Evolutionary conservation across 495 filamentous ascomycete genomes (phyloP).

Genomic region (Bombardia bombarda): DNA sequence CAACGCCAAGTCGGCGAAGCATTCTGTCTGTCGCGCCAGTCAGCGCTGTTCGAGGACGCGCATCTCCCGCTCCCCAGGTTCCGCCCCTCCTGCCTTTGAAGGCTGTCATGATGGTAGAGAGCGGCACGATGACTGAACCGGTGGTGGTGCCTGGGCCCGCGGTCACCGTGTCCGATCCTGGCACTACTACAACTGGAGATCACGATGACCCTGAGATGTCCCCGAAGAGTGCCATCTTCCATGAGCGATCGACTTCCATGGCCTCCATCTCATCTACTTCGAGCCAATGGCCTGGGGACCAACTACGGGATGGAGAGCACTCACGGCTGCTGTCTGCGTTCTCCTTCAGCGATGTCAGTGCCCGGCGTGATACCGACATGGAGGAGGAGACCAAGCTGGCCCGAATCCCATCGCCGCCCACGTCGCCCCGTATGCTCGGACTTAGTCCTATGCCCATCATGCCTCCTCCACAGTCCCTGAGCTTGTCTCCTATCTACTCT

Average conservation of each 20-base stretch:
- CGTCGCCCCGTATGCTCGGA: conserved; percentile 18
- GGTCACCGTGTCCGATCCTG: too few species aligned
- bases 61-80: conserved; percentile 45
- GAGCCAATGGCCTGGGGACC: conserved; percentile 24
- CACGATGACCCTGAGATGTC: conserved; percentile 8
- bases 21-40: conserved; percentile 35
- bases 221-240: conserved; percentile 12
- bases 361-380: conserved; percentile 32
- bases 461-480: conserved; percentile 14
- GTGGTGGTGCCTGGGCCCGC: too few species aligned
- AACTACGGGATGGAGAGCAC: conserved; percentile 10
- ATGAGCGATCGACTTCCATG: conserved; percentile 29
- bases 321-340: conserved; percentile 18
- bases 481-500: conserved; percentile 19
- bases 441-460: conserved; percentile 11
- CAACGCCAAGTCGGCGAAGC: conserved; percentile 40
- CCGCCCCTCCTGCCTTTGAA: conserved; percentile 48
- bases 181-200: background rate
- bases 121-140: conserved; percentile 82
- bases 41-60: conserved; percentile 22
- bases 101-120: conserved; percentile 62
- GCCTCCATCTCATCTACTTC: conserved; percentile 23
- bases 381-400: conserved; percentile 37
- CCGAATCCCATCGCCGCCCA: conserved; percentile 39
- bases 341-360: conserved; percentile 33